Evolutionary conservation across 352 stramenopile genomes (phyloP).

Genomic region (Hyaloperonospora brassicae): DNA sequence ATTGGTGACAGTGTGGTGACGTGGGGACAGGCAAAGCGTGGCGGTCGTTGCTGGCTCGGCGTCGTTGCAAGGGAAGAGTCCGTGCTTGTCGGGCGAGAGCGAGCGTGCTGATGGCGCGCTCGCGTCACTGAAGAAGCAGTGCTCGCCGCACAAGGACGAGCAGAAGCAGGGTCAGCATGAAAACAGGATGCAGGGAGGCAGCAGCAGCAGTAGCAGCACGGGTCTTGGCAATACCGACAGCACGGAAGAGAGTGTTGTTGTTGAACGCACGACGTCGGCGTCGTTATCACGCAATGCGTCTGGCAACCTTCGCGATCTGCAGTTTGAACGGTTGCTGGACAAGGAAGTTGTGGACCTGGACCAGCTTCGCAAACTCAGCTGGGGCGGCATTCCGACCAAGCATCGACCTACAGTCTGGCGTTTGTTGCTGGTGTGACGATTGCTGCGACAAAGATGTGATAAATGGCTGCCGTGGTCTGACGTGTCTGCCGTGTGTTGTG

Average conservation of each 20-base stretch:
- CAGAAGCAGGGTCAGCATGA: slow-evolving; percentile 16
- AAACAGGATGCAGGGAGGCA: not conserved
- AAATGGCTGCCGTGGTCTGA: not conserved
- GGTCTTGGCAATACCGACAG: slow-evolving; percentile 5
- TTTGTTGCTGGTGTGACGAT: slow-evolving; percentile 83
- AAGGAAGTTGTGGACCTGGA: slow-evolving; percentile 85
- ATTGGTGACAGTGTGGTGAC: slow-evolving; percentile 4
- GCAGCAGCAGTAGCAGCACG: slow-evolving; percentile 8
- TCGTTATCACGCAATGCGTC: slow-evolving; percentile 49
- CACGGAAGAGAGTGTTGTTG: slow-evolving; percentile 5
- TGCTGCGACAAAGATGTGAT: not conserved
- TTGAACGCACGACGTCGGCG: slow-evolving; percentile 1
- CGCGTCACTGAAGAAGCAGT: slow-evolving; percentile 19
- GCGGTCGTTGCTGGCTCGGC: slow-evolving; percentile 24
- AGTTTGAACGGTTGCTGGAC: slow-evolving; percentile 61
- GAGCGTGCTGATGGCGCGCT: slow-evolving; percentile 24
- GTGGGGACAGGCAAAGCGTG: slow-evolving; percentile 24
- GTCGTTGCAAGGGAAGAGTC: slow-evolving; percentile 15
- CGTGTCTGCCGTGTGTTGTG: not conserved
- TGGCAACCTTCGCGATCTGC: slow-evolving; percentile 59
- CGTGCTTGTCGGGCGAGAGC: slow-evolving; percentile 14
- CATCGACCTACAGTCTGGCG: slow-evolving; percentile 91
- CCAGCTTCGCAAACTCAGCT: slow-evolving; percentile 85
- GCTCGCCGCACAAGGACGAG: slow-evolving; percentile 22
- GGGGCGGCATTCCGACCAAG: slow-evolving; percentile 85